Base-by-base conservation (phyloP, 208 protist genomes). In the Leishmania aethiopica region DNA sequence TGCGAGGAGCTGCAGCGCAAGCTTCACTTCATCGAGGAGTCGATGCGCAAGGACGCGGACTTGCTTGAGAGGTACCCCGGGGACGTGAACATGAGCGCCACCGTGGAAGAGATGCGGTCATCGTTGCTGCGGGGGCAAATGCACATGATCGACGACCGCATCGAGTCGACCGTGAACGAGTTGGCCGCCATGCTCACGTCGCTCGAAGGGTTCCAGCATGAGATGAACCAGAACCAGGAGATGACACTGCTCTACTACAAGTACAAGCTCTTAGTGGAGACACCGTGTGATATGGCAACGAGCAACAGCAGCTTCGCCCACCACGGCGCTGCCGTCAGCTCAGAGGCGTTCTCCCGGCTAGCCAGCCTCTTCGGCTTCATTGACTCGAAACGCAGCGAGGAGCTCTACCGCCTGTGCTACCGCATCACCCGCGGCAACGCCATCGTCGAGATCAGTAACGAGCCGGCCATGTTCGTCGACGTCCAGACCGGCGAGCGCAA, bases 1-100 rank as follows among this genome's bases (percentile, higher is more conserved):
- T 99, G 98, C 88, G 98, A 99, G 75, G 99, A 99, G 77, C 98
- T 99, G 89, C 94, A 99, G 76, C 93, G 98, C 53, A 99, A 98
- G 77, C 81, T 99, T 32, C 91, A 95, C 70, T 99, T 96, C 82
- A 93, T 99, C 55, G 88, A 97, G 78, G 89, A 81, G 60, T 88
- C 90, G 40, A 73, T 94, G 57, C 75, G 74, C 87, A 70, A 91
- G 94, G 90, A 84, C 51, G 86, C 97, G 81, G 94, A 96, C 10
- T 90, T 99, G 91, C 85, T 99, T 60, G 86, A 90, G 35, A 91
- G 89, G 76, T 91, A 94, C 47, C 81, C 87, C 42, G 84, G 92
- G 51, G 90, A 88, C 71, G 80, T 81, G 53, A 78, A 93, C 35
- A 81, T 90, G 67, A 87, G 86, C 67, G 86, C 82, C 67, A 74